Evolutionary conservation across 139 green algal genomes (phyloP), one percentile per base, ranked within the genome.

Genomic region (Diplosphaera chodatii): DNA sequence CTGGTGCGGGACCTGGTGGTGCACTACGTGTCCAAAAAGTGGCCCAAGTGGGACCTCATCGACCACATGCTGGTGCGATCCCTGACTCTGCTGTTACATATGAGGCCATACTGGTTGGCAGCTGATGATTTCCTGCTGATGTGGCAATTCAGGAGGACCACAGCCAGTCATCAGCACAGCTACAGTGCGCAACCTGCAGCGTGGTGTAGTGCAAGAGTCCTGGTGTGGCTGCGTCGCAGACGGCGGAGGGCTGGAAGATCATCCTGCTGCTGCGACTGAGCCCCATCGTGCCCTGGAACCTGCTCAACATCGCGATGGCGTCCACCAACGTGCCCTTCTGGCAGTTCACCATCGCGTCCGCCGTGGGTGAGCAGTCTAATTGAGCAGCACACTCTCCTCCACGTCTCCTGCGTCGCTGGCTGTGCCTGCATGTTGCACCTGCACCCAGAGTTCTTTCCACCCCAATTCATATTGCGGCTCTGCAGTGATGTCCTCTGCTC

Each of bases 241-340:
- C 4, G 31, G 64, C 64, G 13, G 64, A 59, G 18, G 48, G 80
- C 34, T 90, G 83, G 82, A 90, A 89, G 69, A 74, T 90, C 66
- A 75, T 90, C 22, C 83, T 81, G 66, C 70, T 90, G 65, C 71
- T 89, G 65, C 78, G 85, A 10, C 76, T 90, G 63, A 78, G 63
- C 3, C 83, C 83, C 29, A 76, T 87, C 27, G 78, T 84, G 2
- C 85, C 85, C 5, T 90, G 84, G 71, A 90, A 90, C 74, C 22
- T 90, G 23, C 77, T 90, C 55, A 90, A 90, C 64, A 84, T 86
- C 62, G 74, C 81, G 2, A 78, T 89, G 64, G 76, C 75, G 13
- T 72, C 78, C 1, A 89, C 85, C 5, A 71, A 67, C 25, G 76
- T 90, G 21, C 74, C 77, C 55, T 81, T 89, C 32, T 63, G 40